Evolutionary conservation across 2,329 filamentous ascomycete genomes (phyloP).

Genomic region (Colletotrichum sp.): DNA sequence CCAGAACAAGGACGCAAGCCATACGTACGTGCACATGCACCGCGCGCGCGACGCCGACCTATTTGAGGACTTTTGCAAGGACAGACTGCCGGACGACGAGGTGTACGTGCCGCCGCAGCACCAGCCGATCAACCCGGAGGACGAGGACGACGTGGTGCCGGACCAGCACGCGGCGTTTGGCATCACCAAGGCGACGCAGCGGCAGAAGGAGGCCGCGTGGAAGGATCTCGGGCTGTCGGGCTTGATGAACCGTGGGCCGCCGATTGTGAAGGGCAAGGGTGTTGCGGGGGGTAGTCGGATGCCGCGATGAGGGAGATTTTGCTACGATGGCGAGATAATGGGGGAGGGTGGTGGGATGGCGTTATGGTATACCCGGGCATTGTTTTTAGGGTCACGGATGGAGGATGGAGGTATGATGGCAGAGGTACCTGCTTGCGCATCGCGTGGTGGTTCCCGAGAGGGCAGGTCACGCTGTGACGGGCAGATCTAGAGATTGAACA

Average conservation of each 20-base stretch:
- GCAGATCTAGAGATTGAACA: neutral
- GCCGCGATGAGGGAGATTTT: neutral
- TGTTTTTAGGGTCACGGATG: neutral
- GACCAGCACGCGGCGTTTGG: constrained; percentile 89
- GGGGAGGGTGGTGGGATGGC: neutral
- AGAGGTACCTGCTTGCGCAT: no score
- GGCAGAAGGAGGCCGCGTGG: constrained; percentile 74
- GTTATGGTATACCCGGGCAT: constrained; percentile 14
- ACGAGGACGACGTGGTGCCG: constrained; percentile 87
- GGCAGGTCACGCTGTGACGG: neutral
- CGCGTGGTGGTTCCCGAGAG: neutral
- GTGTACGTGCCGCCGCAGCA: constrained; percentile 82
- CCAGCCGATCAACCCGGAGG: constrained; percentile 84
- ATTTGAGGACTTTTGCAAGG: constrained; percentile 76
- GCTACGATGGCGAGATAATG: neutral
- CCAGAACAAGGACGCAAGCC: constrained; percentile 75
- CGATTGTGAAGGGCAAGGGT: constrained; percentile 18
- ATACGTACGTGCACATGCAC: constrained; percentile 80
- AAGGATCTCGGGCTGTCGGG: constrained; percentile 77
- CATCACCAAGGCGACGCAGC: constrained; percentile 80
- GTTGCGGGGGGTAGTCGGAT: constrained; percentile 19
- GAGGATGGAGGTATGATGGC: neutral
- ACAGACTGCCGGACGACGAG: constrained; percentile 75
- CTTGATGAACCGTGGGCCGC: constrained; percentile 69
- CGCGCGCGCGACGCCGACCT: constrained; percentile 75